Conservation (phyloP, 768 basidiomycete genomes). For the Zangia roseola region DNA sequence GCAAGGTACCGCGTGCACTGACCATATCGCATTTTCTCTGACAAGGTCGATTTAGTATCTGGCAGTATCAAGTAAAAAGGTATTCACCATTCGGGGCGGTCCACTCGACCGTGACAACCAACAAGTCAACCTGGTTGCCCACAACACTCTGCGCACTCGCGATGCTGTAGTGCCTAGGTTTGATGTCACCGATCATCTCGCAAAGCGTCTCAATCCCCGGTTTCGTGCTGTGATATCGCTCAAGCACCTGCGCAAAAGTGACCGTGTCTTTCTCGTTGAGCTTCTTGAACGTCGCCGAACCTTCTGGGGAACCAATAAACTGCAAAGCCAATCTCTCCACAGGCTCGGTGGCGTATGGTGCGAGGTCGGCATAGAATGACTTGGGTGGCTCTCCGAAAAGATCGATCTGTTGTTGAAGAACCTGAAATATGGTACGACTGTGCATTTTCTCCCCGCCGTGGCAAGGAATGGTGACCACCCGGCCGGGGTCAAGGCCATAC, state of each 20-base stretch:
- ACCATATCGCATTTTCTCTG: constrained; percentile 78
- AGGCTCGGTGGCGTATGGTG: constrained; percentile 65
- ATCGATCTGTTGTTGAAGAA: constrained; percentile 94
- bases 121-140: constrained; percentile 89
- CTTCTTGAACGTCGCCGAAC: constrained; percentile 91
- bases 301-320: constrained; percentile 94
- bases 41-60: constrained; percentile 1
- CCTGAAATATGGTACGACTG: constrained; percentile 93
- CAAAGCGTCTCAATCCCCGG: constrained; percentile 85
- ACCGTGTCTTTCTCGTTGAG: constrained; percentile 93
- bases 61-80: neutral
- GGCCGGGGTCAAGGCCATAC: constrained; percentile 85
- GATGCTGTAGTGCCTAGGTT: constrained; percentile 97
- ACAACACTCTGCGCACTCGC: constrained; percentile 95
- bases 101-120: constrained; percentile 98
- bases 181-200: constrained; percentile 90
- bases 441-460: constrained; percentile 69
- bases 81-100: constrained; percentile 71
- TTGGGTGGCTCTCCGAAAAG: constrained; percentile 95
- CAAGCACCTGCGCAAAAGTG: constrained; percentile 85
- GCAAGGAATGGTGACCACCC: constrained; percentile 78
- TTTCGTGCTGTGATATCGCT: constrained; percentile 70
- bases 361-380: constrained; percentile 89
- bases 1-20: constrained; percentile 97
- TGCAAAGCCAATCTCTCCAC: constrained; percentile 77